phyloP scores from a whole-genome alignment of 2,329 filamentous ascomycete species.

The Orbilia javanica region DNA sequence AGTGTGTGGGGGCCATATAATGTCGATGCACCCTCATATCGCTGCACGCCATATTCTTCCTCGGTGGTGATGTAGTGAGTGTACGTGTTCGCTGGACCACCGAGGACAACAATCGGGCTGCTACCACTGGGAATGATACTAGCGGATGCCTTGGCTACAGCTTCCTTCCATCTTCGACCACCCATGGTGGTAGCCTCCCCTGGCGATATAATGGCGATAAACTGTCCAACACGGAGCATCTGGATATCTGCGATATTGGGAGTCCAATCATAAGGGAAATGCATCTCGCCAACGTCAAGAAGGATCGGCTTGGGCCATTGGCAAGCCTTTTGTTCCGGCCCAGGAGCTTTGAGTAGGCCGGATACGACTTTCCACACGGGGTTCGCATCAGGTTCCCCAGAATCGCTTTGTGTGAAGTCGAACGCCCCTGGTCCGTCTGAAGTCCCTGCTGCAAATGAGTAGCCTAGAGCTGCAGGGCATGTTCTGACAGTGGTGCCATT shows the following conservation, averaged over 20 bases:
- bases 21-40: conserved; percentile 95
- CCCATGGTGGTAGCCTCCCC: conserved; percentile 95
- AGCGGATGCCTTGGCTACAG: conserved; percentile 72
- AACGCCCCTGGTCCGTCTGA: conserved; percentile 91
- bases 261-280: conserved; percentile 83
- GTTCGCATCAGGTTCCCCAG: conserved; percentile 76
- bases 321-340: conserved; percentile 77
- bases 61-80: conserved; percentile 83
- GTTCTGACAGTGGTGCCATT: conserved; percentile 79
- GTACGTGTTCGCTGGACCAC: conserved; percentile 91
- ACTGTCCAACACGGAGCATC: conserved; percentile 82
- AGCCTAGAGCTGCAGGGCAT: conserved; percentile 88
- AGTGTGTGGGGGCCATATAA: conserved; percentile 86
- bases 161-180: conserved; percentile 84
- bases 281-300: conserved; percentile 87
- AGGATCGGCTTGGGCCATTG: conserved; percentile 87
- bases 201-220: conserved; percentile 85
- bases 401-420: conserved; percentile 91
- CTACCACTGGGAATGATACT: conserved; percentile 65
- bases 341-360: conserved; percentile 77
- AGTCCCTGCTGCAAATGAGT: conserved; percentile 92
- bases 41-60: conserved; percentile 85
- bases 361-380: conserved; percentile 85
- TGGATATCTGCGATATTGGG: conserved; percentile 94
- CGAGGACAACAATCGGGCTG: conserved; percentile 77